Evolutionary conservation across 164 flowering plant species (phyloP).

Genomic region (Sextonia rubra): DNA sequence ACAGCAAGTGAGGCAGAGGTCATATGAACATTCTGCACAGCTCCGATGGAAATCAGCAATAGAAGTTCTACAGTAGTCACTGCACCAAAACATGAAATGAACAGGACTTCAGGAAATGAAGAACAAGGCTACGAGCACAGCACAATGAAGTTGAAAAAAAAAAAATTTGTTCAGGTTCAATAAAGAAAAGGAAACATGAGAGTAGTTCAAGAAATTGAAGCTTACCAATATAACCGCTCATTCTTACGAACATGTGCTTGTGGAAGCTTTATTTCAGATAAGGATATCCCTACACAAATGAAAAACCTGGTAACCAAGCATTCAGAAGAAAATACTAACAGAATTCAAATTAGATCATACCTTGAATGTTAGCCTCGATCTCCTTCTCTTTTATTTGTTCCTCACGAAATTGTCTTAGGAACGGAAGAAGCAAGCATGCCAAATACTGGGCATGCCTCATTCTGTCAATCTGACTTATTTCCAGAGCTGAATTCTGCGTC

Average conservation of each 20-base stretch:
- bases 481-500: conserved; percentile 18
- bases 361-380: conserved; percentile 44
- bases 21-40: conserved; percentile 18
- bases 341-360: conserved; percentile 20
- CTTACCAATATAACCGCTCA: conserved; percentile 15
- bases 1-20: conserved; percentile 20
- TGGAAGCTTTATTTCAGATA: conserved; percentile 7
- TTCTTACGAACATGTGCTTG: neutral
- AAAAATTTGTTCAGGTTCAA: neutral
- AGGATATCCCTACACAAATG: conserved; percentile 3
- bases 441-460: conserved; percentile 46
- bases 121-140: neutral
- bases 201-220: neutral
- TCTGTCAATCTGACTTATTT: conserved; percentile 31
- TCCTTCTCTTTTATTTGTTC: conserved; percentile 60
- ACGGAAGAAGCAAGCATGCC: conserved; percentile 47
- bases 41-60: conserved; percentile 18
- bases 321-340: neutral
- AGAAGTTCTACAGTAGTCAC: conserved; percentile 18
- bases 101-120: neutral
- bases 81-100: conserved; percentile 4
- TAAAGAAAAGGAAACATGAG: neutral
- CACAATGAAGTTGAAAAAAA: neutral
- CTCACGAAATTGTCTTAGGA: conserved; percentile 42
- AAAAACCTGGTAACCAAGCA: conserved; percentile 8